Evolutionary conservation across 768 basidiomycete genomes (phyloP), one percentile per base, ranked within the genome.

Genomic region (Agaricus subrufescens): DNA sequence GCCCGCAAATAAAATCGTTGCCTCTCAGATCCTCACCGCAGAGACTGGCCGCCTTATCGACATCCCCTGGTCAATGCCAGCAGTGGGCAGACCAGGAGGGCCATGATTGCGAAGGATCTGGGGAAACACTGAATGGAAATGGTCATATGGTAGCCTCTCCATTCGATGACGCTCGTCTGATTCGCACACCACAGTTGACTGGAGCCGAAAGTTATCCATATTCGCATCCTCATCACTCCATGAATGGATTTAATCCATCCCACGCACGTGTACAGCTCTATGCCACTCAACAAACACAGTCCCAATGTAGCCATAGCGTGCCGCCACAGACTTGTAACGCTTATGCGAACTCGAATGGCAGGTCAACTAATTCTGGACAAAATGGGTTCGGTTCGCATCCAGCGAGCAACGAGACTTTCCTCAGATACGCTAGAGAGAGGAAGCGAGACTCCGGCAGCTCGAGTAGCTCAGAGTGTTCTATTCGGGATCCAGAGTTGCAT

Each of bases 391-490:
- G 50, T 26, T 14, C 37, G 27, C 38, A 50, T 11, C 14, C 23
- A 12, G 10, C 10, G 7, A 39, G 50, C 27, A 37, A 27, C 12
- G 38, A 39, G 8, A 1, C 44, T 4, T 46, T 46, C 34, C 31
- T 34, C 19, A 45, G 44, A 45, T 23, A 45, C 44, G 52, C 42
- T 19, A 30, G 30, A 25, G 40, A 7, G 19, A 46, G 52, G 31
- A 53, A 26, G 30, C 31, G 52, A 44, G 44, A 53, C 31, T 53
- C 52, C 19, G 43, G 37, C 46, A 44, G 52, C 10, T 53, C 43
- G 29, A 52, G 52, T 52, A 46, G 19, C n/a, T 54, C 53, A 15
- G 37, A 46, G 12, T 30, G 23, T 25, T 54, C 48, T 29, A 25
- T 46, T 14, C 25, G 37, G 39, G 46, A 34, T 29, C 10, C 6